These are phyloP conservation scores for Rosa hybrid DNA, from an alignment of 331 rosid genomes.

Conservation along the genomic window DNA sequence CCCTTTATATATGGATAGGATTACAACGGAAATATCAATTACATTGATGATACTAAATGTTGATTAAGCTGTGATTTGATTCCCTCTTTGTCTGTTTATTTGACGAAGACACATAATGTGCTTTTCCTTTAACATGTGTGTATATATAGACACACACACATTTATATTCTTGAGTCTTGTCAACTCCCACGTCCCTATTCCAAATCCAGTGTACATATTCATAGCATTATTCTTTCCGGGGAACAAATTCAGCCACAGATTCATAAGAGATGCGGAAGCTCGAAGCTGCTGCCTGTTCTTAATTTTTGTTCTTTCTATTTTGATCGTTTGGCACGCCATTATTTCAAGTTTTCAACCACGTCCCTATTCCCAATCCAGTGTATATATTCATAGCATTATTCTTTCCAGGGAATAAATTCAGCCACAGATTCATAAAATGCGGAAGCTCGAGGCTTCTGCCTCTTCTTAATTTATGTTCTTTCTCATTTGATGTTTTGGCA, in stretches of 20 bases:
- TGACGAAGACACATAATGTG: no score
- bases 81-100: no score
- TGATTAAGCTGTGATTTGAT: no score
- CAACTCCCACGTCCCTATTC: background rate
- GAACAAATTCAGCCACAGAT: background rate
- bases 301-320: background rate
- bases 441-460: background rate
- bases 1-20: no score
- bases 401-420: background rate
- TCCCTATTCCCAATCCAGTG: background rate
- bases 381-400: background rate
- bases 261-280: background rate
- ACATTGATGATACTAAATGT: no score
- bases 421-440: background rate
- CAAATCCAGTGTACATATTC: background rate
- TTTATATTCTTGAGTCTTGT: background rate
- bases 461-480: background rate
- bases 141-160: no score
- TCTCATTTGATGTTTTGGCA: background rate
- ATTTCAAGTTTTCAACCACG: background rate
- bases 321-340: background rate
- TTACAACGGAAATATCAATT: no score
- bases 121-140: no score
- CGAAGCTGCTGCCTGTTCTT: background rate
- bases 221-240: background rate